These are phyloP conservation scores for Chrysoporthe cubensis DNA, from an alignment of 2,329 filamentous ascomycete genomes.

Conservation along the genomic window DNA sequence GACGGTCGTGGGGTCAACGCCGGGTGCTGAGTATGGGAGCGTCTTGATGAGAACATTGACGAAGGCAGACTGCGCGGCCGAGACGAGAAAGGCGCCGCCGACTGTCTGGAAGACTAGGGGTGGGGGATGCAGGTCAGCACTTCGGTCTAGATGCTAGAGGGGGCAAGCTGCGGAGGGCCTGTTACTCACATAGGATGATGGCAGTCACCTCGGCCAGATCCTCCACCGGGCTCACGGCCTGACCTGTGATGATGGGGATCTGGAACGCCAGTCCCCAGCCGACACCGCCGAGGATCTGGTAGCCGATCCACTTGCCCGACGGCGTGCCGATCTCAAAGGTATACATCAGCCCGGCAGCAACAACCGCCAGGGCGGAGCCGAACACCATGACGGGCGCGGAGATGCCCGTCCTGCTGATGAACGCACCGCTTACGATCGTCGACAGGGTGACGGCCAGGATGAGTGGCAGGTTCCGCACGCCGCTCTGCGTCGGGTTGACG, in stretches of 20 bases:
- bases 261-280: constrained; percentile 51
- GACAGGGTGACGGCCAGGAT: constrained; percentile 44
- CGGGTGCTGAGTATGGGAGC: constrained; percentile 36
- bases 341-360: constrained; percentile 43
- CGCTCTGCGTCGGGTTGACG: constrained; percentile 41
- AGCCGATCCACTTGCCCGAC: constrained; percentile 49
- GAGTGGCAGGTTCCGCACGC: constrained; percentile 47
- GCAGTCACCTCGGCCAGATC: constrained; percentile 47
- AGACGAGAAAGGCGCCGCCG: constrained; percentile 52
- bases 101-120: constrained; percentile 47
- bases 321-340: constrained; percentile 41
- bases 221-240: constrained; percentile 36
- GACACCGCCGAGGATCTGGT: constrained; percentile 51
- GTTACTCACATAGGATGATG: constrained; percentile 37
- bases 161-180: neutral
- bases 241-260: constrained; percentile 46
- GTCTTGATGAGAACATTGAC: constrained; percentile 40
- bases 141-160: neutral
- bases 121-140: constrained; percentile 20
- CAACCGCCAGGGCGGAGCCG: constrained; percentile 41
- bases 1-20: constrained; percentile 36
- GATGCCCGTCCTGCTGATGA: constrained; percentile 39
- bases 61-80: constrained; percentile 46
- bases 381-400: constrained; percentile 43
- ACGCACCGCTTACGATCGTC: constrained; percentile 40